Evolutionary conservation across 164 flowering plant species (phyloP), one percentile per base, ranked within the genome.

Genomic region (Nymphaea colorata): DNA sequence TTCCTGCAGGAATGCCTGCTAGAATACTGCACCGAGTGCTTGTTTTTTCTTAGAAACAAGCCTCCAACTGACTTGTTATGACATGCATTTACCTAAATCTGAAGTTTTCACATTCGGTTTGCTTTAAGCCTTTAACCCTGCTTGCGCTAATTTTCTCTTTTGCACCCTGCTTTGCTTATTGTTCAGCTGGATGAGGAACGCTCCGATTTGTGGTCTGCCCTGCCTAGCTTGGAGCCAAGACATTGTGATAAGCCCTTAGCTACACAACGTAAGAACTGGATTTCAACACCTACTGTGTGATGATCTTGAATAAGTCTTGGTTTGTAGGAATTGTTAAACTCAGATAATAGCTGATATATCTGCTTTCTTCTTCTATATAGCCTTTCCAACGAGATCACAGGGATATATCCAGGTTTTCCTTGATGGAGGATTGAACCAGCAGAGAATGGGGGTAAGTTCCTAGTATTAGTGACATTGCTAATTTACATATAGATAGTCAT

Each of bases 401-500:
- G 98, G 95, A 67, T 94, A 86, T 71, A 71, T 94, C 69, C 98
- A 94, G 72, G 90, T 94, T 17, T 94, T 94, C 69, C 93, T 94
- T 67, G 98, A 94, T 78, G 98, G 97, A 79, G 98, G 98, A n/a
- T 69, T 94, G 79, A 94, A 94, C 80, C 98, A 94, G 78, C 97
- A 94, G 78, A 81, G 98, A 76, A 91, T 94, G 96, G 98, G 98
- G 81, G 97, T 93, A 83, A 45, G 91, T 79, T 68, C 43, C 64
- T 36, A 15, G 59, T 4, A 18, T 61, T 67, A 44, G 8, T 25
- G 36, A 25, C 36, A 25, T 25, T 25, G 36, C 36, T 25, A 25
- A 25, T 25, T 25, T 25, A 25, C 36, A 25, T 0, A 25, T 25
- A 25, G 36, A 25, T 25, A 25, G 36, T 25, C 36, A 25, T 25